A percentile compares a stretch with the other conserved stretches of the same genome.
Conservation (phyloP, 192 early-diverging fungal genomes). For the Umbelopsis isabellina region DNA sequence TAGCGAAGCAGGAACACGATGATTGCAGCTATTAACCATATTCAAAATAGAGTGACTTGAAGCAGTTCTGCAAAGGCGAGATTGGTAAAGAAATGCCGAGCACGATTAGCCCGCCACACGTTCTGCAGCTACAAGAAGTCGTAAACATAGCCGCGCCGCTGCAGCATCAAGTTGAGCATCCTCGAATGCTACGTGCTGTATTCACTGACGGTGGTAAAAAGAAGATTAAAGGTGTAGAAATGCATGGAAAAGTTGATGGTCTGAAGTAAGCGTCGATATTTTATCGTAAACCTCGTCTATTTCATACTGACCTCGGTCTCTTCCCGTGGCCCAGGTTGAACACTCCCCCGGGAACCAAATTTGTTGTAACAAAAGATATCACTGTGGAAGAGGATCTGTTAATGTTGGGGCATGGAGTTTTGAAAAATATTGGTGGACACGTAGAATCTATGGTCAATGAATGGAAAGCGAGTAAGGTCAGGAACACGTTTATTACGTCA, state of each 20-base stretch:
- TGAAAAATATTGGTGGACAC: conserved; percentile 37
- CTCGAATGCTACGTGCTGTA: conserved; percentile 29
- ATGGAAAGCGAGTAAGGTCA: conserved; percentile 40
- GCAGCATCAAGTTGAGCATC: conserved; percentile 31
- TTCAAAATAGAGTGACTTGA: conserved; percentile 29
- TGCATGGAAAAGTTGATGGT: conserved; percentile 30
- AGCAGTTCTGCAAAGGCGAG: conserved; percentile 20
- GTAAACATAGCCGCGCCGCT: conserved; percentile 32
- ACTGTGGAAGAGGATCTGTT: conserved; percentile 34
- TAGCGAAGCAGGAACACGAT: too few relatives aligned
- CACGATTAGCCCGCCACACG: neutral
- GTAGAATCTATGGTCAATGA: conserved; percentile 38
- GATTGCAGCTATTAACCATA: too few relatives aligned
- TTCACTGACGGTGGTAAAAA: conserved; percentile 42
- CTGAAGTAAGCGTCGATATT: neutral
- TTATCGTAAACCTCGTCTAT: neutral
- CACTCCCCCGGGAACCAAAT: conserved; percentile 42
- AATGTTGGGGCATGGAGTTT: conserved; percentile 28
- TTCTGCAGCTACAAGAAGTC: conserved; percentile 38
- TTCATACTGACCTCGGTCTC: neutral
- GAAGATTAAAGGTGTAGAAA: conserved; percentile 38
- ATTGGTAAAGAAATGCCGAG: conserved; percentile 15
- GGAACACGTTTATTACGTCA: neutral
- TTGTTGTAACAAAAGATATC: conserved; percentile 28
- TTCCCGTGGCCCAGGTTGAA: conserved; percentile 19